These are phyloP conservation scores for Tephrocybe sp. DNA, from an alignment of 768 basidiomycete genomes.

Conservation along the genomic window DNA sequence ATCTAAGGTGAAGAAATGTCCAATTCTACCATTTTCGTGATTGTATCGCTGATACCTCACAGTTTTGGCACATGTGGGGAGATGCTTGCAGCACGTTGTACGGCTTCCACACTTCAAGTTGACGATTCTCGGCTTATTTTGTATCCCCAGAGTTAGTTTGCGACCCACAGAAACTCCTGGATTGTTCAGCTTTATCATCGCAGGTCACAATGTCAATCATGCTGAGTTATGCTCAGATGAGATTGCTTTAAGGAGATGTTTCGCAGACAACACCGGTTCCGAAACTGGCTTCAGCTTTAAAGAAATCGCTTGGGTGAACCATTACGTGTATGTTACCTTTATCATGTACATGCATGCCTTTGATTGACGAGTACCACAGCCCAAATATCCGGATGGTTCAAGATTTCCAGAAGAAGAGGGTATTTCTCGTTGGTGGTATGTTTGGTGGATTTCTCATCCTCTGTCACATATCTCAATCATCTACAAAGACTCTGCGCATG, in stretches of 20 bases:
- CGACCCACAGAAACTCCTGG: constrained; percentile 31
- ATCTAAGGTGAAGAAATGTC: constrained; percentile 29
- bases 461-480: not conserved
- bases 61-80: constrained; percentile 53
- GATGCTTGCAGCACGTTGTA: constrained; percentile 33
- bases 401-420: constrained; percentile 39
- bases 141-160: constrained; percentile 25
- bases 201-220: constrained; percentile 24
- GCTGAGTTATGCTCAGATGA: constrained; percentile 29
- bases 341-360: not conserved
- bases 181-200: constrained; percentile 30
- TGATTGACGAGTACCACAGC: constrained; percentile 26
- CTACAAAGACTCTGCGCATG: constrained; percentile 47
- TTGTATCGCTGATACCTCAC: not conserved
- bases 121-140: not conserved
- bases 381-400: constrained; percentile 51
- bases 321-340: constrained; percentile 22
- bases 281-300: constrained; percentile 25
- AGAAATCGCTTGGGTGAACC: constrained; percentile 26
- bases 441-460: not conserved
- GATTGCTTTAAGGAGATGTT: constrained; percentile 21
- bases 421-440: constrained; percentile 49
- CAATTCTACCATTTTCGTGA: not conserved
- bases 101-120: constrained; percentile 8
- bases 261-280: constrained; percentile 20